phyloP scores from a whole-genome alignment of 306 rosid species.

The Cicer cuneatum region DNA sequence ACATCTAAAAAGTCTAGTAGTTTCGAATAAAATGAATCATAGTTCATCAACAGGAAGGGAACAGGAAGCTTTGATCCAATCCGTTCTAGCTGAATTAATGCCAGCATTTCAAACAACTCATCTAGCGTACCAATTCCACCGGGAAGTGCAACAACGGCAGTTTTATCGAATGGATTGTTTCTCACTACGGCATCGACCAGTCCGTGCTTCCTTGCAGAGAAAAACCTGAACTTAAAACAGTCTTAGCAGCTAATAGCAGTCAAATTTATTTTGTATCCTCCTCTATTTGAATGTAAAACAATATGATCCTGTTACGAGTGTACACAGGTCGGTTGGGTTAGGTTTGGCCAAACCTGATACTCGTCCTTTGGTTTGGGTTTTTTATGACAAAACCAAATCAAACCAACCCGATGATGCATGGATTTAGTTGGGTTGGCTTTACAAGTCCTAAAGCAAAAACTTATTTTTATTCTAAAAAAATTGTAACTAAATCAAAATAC shows the following conservation, averaged over 20 bases:
- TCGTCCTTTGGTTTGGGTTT: not conserved
- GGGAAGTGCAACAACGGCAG: conserved; percentile 84
- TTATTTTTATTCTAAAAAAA: no score
- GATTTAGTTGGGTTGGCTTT: not conserved
- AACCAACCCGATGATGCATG: not conserved
- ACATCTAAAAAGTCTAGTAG: conserved; percentile 69
- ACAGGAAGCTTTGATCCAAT: conserved; percentile 81
- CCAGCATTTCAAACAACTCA: conserved; percentile 81
- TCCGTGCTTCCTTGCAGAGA: conserved; percentile 98
- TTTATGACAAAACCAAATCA: not conserved
- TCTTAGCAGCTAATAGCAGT: not conserved
- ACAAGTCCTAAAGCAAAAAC: not conserved
- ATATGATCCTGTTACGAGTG: not conserved
- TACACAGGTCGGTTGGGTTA: not conserved
- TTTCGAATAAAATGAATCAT: conserved; percentile 78
- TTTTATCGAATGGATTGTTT: conserved; percentile 60
- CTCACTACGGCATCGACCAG: conserved; percentile 88
- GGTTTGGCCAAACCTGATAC: not conserved
- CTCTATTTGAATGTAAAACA: not conserved
- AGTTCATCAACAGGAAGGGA: conserved; percentile 88
- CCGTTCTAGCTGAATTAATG: conserved; percentile 78
- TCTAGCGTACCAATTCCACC: conserved; percentile 96
- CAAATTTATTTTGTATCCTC: not conserved
- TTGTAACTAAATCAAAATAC: no score
- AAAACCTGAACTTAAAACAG: conserved; percentile 63